phyloP scores from a whole-genome alignment of 129 eudicot species.

The Solidago caesia region DNA sequence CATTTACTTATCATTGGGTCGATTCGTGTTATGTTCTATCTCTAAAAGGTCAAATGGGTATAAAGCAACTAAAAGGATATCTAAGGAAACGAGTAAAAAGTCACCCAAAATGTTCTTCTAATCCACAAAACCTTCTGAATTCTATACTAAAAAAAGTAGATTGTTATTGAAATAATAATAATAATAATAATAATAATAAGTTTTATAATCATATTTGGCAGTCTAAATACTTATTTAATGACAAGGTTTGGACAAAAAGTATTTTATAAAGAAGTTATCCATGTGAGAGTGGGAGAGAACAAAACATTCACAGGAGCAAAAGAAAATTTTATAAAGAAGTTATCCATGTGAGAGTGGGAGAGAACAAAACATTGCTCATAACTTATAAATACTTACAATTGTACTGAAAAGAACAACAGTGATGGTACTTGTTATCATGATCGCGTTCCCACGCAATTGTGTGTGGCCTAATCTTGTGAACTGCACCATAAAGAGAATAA shows the following conservation, averaged over 20 bases:
- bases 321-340: neutral
- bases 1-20: neutral
- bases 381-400: constrained; percentile 35
- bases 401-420: constrained; percentile 78
- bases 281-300: no score
- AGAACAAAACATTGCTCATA: neutral
- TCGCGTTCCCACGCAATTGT: constrained; percentile 54
- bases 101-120: neutral
- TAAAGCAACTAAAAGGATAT: neutral
- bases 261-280: neutral
- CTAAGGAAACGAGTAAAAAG: neutral
- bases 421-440: constrained; percentile 90
- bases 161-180: neutral
- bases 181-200: neutral
- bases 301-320: neutral
- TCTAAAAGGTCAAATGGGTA: no score
- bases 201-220: neutral
- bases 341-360: neutral
- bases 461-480: constrained; percentile 76
- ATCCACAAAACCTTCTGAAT: neutral
- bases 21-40: no score
- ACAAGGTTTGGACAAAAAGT: neutral
- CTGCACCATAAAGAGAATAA: constrained; percentile 38
- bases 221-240: neutral
- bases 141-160: neutral